Evolutionary conservation across 2,329 filamentous ascomycete genomes (phyloP), one percentile per base, ranked within the genome.

Genomic region (Penicillium aurantiogriseum): DNA sequence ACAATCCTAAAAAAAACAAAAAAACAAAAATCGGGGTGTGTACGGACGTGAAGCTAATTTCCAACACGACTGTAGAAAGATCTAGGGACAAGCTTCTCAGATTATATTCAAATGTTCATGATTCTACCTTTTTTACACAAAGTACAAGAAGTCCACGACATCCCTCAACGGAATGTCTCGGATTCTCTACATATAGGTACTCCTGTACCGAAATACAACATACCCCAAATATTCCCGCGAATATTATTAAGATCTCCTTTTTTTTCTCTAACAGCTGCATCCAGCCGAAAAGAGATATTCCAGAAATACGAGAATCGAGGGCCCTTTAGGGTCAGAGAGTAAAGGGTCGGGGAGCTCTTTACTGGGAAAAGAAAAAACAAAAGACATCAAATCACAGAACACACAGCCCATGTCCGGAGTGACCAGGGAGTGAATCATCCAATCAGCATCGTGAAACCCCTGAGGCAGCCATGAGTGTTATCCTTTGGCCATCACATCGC

Each of bases 401-500:
- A 11, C 10, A 36, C 33, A 35, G 29, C 27, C 45, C 45, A 43
- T 55, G 46, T 51, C 36, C 45, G 38, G 45, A 29, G 46, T 55
- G 45, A 51, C 52, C 45, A 55, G 45, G 36, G 52, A 55, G n/a
- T 39, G 27, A 19, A 53, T 15, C 21, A 4, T 36, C 54, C 54
- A 57, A 57, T 57, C 54, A 57, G 52, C 17, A 53, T 31, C 40
- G 27, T 44, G 39, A 38, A 27, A 52, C 47, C 56, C 59, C 58
- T 57, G 54, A 43, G 59, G 45, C 29, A 53, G 38, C 29, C 52
- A 58, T 59, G 51, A 33, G 43, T 50, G 53, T 58, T 40, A 31
- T 13, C 42, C 38, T 51, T 31, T 53, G 51, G 33, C 21, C 54
- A 33, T 56, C 43, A 52, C 35, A 56, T 54, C 44, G 39, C 46